Evolutionary conservation across 495 filamentous ascomycete genomes (phyloP).

Genomic region (Diplogelasinospora grovesii): DNA sequence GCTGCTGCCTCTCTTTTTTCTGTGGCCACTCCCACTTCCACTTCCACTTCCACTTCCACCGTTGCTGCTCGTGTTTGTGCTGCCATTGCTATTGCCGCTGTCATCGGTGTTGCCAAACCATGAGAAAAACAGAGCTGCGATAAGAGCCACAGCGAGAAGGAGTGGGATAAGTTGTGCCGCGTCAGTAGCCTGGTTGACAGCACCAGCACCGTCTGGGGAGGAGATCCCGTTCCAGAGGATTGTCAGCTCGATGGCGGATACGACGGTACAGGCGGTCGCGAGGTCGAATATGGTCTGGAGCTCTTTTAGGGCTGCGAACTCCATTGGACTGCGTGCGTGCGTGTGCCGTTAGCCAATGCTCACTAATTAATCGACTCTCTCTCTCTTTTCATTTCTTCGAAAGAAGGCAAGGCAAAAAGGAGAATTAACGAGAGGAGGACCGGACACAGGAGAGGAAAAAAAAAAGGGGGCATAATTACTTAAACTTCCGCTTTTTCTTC

Average conservation of each 20-base stretch:
- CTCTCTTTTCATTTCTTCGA: too few species aligned
- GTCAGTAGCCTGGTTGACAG: slow-evolving; percentile 17
- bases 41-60: too few species aligned
- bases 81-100: too few species aligned
- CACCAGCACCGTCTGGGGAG: too few species aligned
- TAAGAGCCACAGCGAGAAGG: slow-evolving; percentile 17
- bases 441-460: not conserved
- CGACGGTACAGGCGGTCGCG: slow-evolving; percentile 19
- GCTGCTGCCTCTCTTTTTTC: too few species aligned
- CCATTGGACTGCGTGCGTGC: slow-evolving; percentile 1
- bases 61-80: too few species aligned
- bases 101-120: too few species aligned
- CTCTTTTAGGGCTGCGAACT: slow-evolving; percentile 3
- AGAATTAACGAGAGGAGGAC: not conserved
- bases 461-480: not conserved
- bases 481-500: slow-evolving; percentile 3
- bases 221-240: slow-evolving; percentile 33
- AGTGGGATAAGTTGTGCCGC: slow-evolving; percentile 34
- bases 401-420: too few species aligned
- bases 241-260: slow-evolving; percentile 32
- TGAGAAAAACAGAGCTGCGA: too few species aligned
- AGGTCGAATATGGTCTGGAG: slow-evolving; percentile 24
- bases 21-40: too few species aligned
- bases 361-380: too few species aligned
- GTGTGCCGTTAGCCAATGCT: too few species aligned